Conservation (phyloP, 2,329 filamentous ascomycete genomes). For the Microdochium trichocladiopsis region DNA sequence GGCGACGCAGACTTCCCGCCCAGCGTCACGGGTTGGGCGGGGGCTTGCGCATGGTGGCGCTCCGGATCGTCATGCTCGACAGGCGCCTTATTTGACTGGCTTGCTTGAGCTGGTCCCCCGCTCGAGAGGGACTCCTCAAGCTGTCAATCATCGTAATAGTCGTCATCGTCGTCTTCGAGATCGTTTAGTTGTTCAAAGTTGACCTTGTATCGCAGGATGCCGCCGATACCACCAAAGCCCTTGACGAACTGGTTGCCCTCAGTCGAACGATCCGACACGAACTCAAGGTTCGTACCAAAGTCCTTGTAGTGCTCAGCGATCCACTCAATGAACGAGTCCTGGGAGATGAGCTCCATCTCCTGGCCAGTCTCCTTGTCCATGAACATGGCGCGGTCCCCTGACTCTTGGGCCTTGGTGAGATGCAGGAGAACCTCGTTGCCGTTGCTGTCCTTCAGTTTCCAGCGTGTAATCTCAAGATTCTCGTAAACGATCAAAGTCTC, state of each 20-base stretch:
- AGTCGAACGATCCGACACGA: constrained; percentile 93
- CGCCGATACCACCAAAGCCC: constrained; percentile 97
- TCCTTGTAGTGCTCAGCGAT: constrained; percentile 98
- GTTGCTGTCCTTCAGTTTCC: constrained; percentile 73
- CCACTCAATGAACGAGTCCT: constrained; percentile 97
- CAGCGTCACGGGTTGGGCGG: constrained; percentile 16
- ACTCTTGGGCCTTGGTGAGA: constrained; percentile 81
- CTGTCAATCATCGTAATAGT: constrained; percentile 67
- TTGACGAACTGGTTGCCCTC: constrained; percentile 99
- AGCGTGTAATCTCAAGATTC: constrained; percentile 92
- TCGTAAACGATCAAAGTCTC: constrained; percentile 96
- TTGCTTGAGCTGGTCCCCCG: constrained; percentile 77
- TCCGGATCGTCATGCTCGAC: constrained; percentile 28
- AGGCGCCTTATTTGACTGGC: constrained; percentile 28
- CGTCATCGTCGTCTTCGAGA: constrained; percentile 83
- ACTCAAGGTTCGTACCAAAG: constrained; percentile 91
- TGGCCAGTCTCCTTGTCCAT: constrained; percentile 93
- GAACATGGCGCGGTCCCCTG: constrained; percentile 70
- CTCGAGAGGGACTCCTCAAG: constrained; percentile 65
- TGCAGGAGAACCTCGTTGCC: constrained; percentile 72
- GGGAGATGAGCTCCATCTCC: constrained; percentile 90
- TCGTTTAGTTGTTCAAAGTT: constrained; percentile 99
- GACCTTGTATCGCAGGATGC: constrained; percentile 97
- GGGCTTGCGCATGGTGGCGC: constrained; percentile 33
- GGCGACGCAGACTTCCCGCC: constrained; percentile 15